Percentiles rank a stretch among this genome's conserved stretches.
Conservation (phyloP, 495 filamentous ascomycete genomes). For the Neurospora sp. region DNA sequence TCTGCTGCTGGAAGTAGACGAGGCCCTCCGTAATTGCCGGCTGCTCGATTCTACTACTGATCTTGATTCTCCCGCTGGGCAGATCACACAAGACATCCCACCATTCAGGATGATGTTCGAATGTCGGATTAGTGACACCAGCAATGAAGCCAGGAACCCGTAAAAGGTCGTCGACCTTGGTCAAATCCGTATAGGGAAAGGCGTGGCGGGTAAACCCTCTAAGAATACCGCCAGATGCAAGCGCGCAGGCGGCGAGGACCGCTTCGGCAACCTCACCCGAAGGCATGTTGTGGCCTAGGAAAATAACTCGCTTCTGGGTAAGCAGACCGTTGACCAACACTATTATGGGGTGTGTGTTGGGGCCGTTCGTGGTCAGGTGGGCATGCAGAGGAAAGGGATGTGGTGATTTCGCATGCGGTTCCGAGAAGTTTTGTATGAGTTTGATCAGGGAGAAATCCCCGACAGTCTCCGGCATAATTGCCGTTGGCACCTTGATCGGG, state of each 20-base stretch:
- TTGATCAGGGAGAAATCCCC: conserved; percentile 97
- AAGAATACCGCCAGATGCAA: conserved; percentile 90
- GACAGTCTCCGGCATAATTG: conserved; percentile 88
- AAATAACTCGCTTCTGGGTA: conserved; percentile 93
- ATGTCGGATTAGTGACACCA: conserved; percentile 93
- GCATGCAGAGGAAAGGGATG: conserved; percentile 80
- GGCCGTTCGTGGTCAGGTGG: conserved; percentile 86
- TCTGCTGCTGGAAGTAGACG: conserved; percentile 75
- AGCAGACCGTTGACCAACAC: conserved; percentile 73
- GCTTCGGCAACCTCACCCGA: conserved; percentile 93
- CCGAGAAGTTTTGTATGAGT: conserved; percentile 86
- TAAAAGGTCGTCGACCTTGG: conserved; percentile 92
- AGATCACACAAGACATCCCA: conserved; percentile 97
- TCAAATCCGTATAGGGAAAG: conserved; percentile 96
- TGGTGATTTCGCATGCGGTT: conserved; percentile 66
- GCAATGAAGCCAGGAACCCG: conserved; percentile 96
- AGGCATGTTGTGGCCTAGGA: conserved; percentile 88
- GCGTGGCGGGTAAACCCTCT: conserved; percentile 94
- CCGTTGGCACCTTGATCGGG: conserved; percentile 89
- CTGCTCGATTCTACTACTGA: conserved; percentile 69
- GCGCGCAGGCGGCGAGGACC: conserved; percentile 83
- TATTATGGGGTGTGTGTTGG: conserved; percentile 67
- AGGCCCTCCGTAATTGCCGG: conserved; percentile 73
- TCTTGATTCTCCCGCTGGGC: conserved; percentile 84
- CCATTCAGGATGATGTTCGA: conserved; percentile 92